phyloP scores from a whole-genome alignment of 495 filamentous ascomycete genomes.

The Penicillium odoratum region DNA sequence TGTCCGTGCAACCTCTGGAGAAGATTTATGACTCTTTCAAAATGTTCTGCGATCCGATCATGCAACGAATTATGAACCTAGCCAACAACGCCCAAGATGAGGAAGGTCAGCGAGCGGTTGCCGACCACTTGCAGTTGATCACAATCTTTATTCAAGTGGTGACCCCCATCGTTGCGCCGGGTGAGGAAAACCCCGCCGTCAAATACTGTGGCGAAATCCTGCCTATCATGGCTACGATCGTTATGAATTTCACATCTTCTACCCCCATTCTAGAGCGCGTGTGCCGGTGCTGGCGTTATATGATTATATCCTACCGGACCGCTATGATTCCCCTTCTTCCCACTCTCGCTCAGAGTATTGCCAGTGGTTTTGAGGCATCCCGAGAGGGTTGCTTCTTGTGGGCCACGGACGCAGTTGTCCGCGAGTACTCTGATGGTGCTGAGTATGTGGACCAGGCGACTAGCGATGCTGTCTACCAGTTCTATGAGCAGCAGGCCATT shows the following conservation, averaged over 20 bases:
- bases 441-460: conserved; percentile 80
- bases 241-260: conserved; percentile 80
- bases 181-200: conserved; percentile 82
- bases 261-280: conserved; percentile 89
- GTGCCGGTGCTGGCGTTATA: conserved; percentile 91
- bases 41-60: conserved; percentile 90
- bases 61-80: conserved; percentile 79
- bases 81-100: conserved; percentile 84
- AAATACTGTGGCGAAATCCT: conserved; percentile 95
- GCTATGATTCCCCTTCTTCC: conserved; percentile 84
- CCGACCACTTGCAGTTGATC: conserved; percentile 86
- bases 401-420: conserved; percentile 91
- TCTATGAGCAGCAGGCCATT: conserved; percentile 89
- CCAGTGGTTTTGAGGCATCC: conserved; percentile 77
- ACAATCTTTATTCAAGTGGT: conserved; percentile 85
- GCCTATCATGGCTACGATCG: conserved; percentile 77
- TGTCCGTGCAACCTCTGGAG: conserved; percentile 78
- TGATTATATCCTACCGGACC: conserved; percentile 93
- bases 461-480: conserved; percentile 86
- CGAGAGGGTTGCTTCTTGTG: conserved; percentile 96
- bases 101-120: conserved; percentile 71
- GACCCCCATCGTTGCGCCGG: conserved; percentile 70
- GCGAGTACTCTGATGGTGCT: conserved; percentile 88
- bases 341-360: conserved; percentile 81
- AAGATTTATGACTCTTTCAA: conserved; percentile 83